Base-by-base conservation (phyloP, 495 filamentous ascomycete species). In the Aspergillus cristatus region DNA sequence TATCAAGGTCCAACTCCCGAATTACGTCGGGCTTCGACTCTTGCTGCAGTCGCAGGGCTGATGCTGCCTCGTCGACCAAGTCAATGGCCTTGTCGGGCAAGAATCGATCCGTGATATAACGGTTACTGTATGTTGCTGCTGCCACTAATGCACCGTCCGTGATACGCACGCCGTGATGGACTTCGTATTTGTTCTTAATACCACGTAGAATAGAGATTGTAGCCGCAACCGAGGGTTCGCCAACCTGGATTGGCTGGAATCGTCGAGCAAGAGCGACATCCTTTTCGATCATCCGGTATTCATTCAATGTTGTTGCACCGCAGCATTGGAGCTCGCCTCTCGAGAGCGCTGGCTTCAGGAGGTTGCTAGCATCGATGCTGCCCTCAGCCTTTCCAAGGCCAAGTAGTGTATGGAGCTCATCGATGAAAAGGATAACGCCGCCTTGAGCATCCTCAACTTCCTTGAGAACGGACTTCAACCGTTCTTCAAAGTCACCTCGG, bases 61-160 rank as follows among this genome's bases (percentile, higher is more conserved):
- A 94, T 3, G 91, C 89, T 11, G 91, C 91, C 62, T 97, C 91
- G 53, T 98, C 91, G 46, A 98, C 86, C 35, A 98, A 56, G 57
- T 98, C 91, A 43, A 98, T 98, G 6, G 91, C 91, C 53, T 97
- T 96, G 58, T 96, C 90, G 1, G 91, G 90, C 1, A 96, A 69
- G 57, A 93, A 97, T 25, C 91, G 83, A 54, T 96, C 89, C 30
- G 86, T 94, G 45, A 98, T 91, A 51, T 98, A 98, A 20, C 91
- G 84, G 50, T 97, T 96, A 37, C 83, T 88, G 56, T 89, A 84
- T 0, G 83, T 84, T 7, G 91, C 90, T 13, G 91, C 91, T 3
- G 91, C 84, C 6, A 98, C 90, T 13, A 96, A 68, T 10, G 91
- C 89, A 14, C 78, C 83, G 53, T 97, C 91, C 0, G 87, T 93